Percentiles rank a stretch among this genome's conserved stretches.
phyloP scores from a whole-genome alignment of 345 rosid genomes.

The Lepidium aucheri region DNA sequence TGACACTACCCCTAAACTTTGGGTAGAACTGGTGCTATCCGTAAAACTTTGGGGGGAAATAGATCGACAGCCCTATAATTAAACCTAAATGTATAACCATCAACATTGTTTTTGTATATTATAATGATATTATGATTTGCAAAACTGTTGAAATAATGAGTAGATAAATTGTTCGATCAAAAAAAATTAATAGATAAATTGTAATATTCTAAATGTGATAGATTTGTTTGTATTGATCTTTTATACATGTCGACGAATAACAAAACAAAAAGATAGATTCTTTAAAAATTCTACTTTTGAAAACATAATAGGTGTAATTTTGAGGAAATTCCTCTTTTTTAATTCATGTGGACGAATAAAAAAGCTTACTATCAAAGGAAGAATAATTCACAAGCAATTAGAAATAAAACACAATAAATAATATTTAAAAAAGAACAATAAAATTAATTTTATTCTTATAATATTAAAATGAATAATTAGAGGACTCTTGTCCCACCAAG shows the following conservation, averaged over 20 bases:
- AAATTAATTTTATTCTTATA: conserved; percentile 5
- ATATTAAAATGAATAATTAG: neutral
- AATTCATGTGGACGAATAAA: neutral
- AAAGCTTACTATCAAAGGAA: conserved; percentile 6
- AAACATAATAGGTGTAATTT: neutral
- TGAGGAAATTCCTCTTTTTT: neutral
- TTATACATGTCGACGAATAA: neutral
- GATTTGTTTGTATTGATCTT: neutral
- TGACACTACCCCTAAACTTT: too few species aligned
- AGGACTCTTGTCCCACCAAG: conserved; percentile 23
- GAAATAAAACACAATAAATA: neutral
- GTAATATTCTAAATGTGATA: neutral
- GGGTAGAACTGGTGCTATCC: too few species aligned
- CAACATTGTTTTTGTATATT: neutral
- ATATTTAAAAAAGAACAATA: neutral
- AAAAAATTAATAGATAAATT: neutral
- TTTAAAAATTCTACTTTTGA: neutral
- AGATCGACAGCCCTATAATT: neutral
- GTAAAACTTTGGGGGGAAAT: too few species aligned
- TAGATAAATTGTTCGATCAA: too few species aligned
- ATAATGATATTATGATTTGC: neutral
- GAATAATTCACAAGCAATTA: neutral
- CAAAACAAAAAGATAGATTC: neutral
- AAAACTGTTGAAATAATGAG: neutral
- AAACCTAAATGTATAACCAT: neutral